Evolutionary conservation across 495 filamentous ascomycete genomes (phyloP).

Genomic region (Monascus purpureus): DNA sequence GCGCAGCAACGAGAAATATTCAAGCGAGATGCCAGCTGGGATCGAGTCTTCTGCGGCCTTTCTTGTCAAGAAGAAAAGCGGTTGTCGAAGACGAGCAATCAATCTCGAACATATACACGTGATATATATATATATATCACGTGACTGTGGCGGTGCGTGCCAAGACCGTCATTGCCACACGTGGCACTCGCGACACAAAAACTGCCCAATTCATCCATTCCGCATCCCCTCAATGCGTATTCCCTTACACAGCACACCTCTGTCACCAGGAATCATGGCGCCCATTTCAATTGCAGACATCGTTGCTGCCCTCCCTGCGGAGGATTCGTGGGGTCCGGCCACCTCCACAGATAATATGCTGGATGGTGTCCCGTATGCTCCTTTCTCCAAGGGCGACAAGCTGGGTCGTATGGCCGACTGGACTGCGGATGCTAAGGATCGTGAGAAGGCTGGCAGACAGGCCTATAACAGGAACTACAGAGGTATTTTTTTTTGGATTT

Average conservation of each 20-base stretch:
- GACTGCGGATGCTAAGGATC: slow-evolving; percentile 86
- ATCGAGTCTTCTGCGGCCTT: too few species aligned
- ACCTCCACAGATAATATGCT: slow-evolving; percentile 70
- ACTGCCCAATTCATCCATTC: slow-evolving; percentile 19
- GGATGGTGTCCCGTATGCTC: slow-evolving; percentile 89
- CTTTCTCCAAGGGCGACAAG: slow-evolving; percentile 97
- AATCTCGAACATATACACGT: too few species aligned
- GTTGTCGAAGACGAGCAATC: too few species aligned
- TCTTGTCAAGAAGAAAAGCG: too few species aligned
- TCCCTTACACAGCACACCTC: background rate
- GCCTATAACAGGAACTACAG: slow-evolving; percentile 86
- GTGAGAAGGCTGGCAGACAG: slow-evolving; percentile 64
- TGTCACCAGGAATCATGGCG: slow-evolving; percentile 31
- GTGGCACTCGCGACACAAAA: slow-evolving; percentile 31
- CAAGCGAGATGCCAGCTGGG: too few species aligned
- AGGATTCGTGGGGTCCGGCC: slow-evolving; percentile 76
- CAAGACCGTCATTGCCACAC: slow-evolving; percentile 20
- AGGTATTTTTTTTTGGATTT: slow-evolving; percentile 38
- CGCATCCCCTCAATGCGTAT: slow-evolving; percentile 4
- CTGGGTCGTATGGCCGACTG: slow-evolving; percentile 98
- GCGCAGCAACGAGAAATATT: too few species aligned
- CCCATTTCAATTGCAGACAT: slow-evolving; percentile 44
- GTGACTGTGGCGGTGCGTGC: background rate
- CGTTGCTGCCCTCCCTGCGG: slow-evolving; percentile 44
- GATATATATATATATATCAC: too few species aligned